phyloP scores from a whole-genome alignment of 352 stramenopile species.

The Pythium grandisporangium region DNA sequence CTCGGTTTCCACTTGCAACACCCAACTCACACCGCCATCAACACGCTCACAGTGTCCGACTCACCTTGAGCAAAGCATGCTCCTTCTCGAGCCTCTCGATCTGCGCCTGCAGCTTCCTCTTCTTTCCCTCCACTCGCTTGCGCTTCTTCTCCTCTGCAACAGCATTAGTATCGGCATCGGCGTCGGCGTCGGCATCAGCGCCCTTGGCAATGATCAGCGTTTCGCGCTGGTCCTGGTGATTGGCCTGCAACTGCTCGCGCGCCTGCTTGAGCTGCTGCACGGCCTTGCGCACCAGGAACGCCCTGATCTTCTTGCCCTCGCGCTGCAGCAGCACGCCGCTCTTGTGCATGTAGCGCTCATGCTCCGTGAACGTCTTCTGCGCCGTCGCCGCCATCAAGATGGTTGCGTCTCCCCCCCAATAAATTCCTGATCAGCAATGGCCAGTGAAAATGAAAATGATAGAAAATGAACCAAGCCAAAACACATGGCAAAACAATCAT shows the following conservation, averaged over 20 bases:
- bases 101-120: slow-evolving; percentile 26
- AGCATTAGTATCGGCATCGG: too few species aligned
- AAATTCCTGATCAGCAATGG: too few species aligned
- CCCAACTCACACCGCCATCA: too few species aligned
- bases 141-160: slow-evolving; percentile 19
- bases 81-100: slow-evolving; percentile 41
- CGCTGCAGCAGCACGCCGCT: slow-evolving; percentile 56
- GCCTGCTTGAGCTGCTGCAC: slow-evolving; percentile 71
- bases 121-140: slow-evolving; percentile 21
- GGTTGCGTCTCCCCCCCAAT: too few species aligned
- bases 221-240: slow-evolving; percentile 1
- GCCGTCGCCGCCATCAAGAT: slow-evolving; percentile 18
- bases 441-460: too few species aligned
- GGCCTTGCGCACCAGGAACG: slow-evolving; percentile 51
- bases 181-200: background rate
- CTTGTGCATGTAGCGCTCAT: slow-evolving; percentile 70
- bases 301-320: slow-evolving; percentile 65
- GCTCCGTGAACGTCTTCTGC: slow-evolving; percentile 43
- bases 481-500: too few species aligned
- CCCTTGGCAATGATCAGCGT: background rate
- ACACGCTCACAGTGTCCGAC: too few species aligned
- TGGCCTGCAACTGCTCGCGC: slow-evolving; percentile 17
- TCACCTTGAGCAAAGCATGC: slow-evolving; percentile 49
- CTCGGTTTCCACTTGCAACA: too few species aligned
- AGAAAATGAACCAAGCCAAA: too few species aligned